Conservation (phyloP, 2,329 filamentous ascomycete species). For the Sphaceloma murrayae region DNA sequence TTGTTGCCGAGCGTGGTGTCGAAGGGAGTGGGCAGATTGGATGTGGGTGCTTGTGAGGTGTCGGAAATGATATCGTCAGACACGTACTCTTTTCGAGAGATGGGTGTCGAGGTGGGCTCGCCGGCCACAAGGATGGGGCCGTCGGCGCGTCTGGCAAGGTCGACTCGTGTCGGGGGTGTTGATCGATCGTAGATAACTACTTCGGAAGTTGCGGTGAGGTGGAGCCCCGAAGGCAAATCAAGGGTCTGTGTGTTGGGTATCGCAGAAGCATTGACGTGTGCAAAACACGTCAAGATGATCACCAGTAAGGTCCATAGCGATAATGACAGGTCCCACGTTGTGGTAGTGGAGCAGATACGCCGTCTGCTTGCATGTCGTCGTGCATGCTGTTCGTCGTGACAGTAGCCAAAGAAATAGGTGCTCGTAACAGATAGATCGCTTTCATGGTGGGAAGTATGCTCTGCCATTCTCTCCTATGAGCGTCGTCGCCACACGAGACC, state of each 20-base stretch:
- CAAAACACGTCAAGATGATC: not conserved
- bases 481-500: constrained; percentile 4
- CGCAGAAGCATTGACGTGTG: not conserved
- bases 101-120: not conserved
- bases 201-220: not conserved
- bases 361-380: not conserved
- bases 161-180: constrained; percentile 13
- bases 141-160: constrained; percentile 14
- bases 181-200: constrained; percentile 17
- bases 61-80: constrained; percentile 9
- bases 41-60: constrained; percentile 7
- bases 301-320: constrained; percentile 2
- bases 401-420: too few relatives aligned
- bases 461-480: constrained; percentile 7
- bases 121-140: not conserved
- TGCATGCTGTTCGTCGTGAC: not conserved
- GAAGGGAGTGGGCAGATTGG: constrained; percentile 35
- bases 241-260: not conserved
- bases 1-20: constrained; percentile 43
- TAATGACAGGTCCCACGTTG: constrained; percentile 2
- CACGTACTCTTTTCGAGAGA: not conserved
- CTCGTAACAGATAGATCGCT: not conserved
- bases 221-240: not conserved
- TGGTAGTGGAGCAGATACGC: not conserved
- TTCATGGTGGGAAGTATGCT: constrained; percentile 12